A percentile compares a stretch with the other conserved stretches of the same genome.
These are phyloP conservation scores for Vigna unguiculata DNA, from an alignment of 306 rosid species.

Conservation along the genomic window DNA sequence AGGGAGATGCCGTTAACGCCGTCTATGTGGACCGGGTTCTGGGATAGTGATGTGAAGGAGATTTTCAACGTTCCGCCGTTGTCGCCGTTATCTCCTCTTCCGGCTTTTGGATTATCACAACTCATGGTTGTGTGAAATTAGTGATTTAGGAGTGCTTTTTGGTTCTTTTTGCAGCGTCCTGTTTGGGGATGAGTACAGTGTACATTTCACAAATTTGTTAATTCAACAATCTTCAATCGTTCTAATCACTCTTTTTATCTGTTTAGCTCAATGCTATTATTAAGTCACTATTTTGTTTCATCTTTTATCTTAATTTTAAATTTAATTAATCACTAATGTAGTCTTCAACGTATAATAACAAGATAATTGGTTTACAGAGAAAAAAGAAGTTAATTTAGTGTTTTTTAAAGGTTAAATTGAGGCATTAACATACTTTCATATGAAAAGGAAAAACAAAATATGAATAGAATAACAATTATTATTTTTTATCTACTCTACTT, in stretches of 20 bases:
- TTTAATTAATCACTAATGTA: neutral
- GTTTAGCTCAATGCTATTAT: neutral
- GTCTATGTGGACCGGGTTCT: slow-evolving; percentile 70
- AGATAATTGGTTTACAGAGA: too few species aligned
- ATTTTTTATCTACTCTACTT: too few species aligned
- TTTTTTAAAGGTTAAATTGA: too few species aligned
- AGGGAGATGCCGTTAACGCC: slow-evolving; percentile 82
- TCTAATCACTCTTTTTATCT: neutral
- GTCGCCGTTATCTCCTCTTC: slow-evolving; percentile 86
- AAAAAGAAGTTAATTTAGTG: too few species aligned
- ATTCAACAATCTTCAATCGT: neutral
- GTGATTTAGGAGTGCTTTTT: neutral
- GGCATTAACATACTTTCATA: too few species aligned
- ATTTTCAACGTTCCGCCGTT: slow-evolving; percentile 67
- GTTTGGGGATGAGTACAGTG: slow-evolving; percentile 15
- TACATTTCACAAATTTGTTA: slow-evolving; percentile 21
- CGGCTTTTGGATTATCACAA: slow-evolving; percentile 60
- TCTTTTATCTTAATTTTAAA: neutral
- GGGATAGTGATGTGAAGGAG: slow-evolving; percentile 72
- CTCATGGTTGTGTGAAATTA: slow-evolving; percentile 65
- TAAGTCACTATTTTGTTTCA: neutral
- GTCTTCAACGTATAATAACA: too few species aligned
- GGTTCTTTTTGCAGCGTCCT: neutral
- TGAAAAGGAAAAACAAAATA: too few species aligned
- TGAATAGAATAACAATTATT: too few species aligned